Conservation (phyloP, 2,329 filamentous ascomycete species). For the Curvularia eragrostidis region DNA sequence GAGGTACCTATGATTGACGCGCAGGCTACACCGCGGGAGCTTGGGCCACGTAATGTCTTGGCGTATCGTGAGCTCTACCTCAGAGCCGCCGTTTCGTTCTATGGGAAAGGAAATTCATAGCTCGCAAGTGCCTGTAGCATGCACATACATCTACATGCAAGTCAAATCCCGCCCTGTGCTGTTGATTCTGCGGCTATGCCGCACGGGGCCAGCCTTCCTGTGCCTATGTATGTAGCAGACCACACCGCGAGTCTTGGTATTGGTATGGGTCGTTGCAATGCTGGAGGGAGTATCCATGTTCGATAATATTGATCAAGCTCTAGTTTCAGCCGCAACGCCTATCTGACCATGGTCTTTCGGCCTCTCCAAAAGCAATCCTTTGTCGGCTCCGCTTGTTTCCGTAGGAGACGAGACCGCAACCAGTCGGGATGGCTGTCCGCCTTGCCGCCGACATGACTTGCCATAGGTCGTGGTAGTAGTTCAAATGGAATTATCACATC, state of each 20-base stretch:
- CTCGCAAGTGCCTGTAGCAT: not conserved
- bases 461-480: not conserved
- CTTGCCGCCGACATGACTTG: not conserved
- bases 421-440: not conserved
- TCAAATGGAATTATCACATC: not conserved
- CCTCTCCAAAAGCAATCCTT: not conserved
- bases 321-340: not conserved
- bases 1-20: constrained; percentile 8
- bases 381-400: not conserved
- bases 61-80: constrained; percentile 1
- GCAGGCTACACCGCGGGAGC: constrained; percentile 6
- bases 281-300: not conserved
- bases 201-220: not conserved
- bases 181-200: not conserved
- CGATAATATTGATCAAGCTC: not conserved
- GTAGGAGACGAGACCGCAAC: not conserved
- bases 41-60: constrained; percentile 10
- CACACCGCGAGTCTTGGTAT: not conserved
- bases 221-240: not conserved
- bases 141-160: not conserved
- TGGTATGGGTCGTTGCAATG: not conserved
- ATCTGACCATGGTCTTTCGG: not conserved
- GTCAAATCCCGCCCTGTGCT: too few relatives aligned
- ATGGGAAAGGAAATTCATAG: not conserved
- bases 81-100: not conserved